Evolutionary conservation across 257 asterid species (phyloP).

Genomic region (Penstemon davidsonii): DNA sequence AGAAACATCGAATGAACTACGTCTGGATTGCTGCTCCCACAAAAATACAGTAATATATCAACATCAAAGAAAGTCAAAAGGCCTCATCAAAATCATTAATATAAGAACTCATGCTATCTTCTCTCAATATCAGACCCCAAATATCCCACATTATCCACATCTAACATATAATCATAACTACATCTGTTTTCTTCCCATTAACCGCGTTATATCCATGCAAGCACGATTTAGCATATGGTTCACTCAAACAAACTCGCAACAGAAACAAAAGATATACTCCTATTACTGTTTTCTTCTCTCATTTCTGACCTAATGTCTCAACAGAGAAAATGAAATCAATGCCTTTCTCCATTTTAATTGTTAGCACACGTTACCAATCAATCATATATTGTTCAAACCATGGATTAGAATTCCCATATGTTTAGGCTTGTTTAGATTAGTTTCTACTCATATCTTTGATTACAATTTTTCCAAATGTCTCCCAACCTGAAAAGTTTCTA

Average conservation of each 20-base stretch:
- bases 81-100: slow-evolving; percentile 18
- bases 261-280: too few species aligned
- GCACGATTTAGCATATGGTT: too few species aligned
- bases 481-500: too few species aligned
- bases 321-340: background rate
- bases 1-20: slow-evolving; percentile 72
- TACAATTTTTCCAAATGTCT: too few species aligned
- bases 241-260: background rate
- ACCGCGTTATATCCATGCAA: too few species aligned
- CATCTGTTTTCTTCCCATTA: too few species aligned
- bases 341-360: background rate
- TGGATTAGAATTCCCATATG: too few species aligned
- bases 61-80: slow-evolving; percentile 27
- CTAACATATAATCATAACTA: background rate
- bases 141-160: slow-evolving; percentile 14
- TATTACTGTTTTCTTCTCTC: background rate
- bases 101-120: slow-evolving; percentile 9
- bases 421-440: too few species aligned
- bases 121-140: background rate
- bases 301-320: background rate
- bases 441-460: too few species aligned
- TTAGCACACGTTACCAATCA: too few species aligned
- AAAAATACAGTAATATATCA: slow-evolving; percentile 42
- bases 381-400: too few species aligned
- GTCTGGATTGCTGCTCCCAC: slow-evolving; percentile 70